Evolutionary conservation across 495 filamentous ascomycete genomes (phyloP).

Genomic region (Penicillium soppii): DNA sequence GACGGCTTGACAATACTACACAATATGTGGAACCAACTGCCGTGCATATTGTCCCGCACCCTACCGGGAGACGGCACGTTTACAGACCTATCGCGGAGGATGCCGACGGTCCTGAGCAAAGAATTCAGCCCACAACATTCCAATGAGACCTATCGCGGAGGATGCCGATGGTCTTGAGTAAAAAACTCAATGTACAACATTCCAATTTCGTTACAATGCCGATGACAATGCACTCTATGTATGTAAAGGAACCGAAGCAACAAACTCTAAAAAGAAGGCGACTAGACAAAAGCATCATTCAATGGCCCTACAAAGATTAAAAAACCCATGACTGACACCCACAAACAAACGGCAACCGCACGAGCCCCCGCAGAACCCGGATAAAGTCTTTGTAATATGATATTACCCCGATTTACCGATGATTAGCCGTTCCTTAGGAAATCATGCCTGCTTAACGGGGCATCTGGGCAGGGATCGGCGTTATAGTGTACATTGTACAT

Average conservation of each 20-base stretch:
- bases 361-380: background rate
- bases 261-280: too few species aligned
- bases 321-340: too few species aligned
- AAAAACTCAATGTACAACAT: too few species aligned
- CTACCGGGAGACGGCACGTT: background rate
- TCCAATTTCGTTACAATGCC: too few species aligned
- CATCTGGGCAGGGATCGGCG: conserved; percentile 2
- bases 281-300: too few species aligned
- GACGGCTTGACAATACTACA: too few species aligned
- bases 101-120: background rate
- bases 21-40: too few species aligned
- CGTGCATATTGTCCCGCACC: background rate
- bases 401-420: background rate
- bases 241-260: too few species aligned
- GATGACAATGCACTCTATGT: too few species aligned
- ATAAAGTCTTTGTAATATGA: background rate
- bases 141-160: background rate
- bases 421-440: background rate
- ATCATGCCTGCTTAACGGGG: background rate
- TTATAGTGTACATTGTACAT: background rate
- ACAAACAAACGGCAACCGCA: background rate
- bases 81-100: background rate
- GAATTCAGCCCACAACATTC: too few species aligned
- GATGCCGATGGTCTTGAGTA: background rate
- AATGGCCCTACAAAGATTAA: too few species aligned